Base-by-base conservation (phyloP, 306 rosid species). In the Fagus crenata region DNA sequence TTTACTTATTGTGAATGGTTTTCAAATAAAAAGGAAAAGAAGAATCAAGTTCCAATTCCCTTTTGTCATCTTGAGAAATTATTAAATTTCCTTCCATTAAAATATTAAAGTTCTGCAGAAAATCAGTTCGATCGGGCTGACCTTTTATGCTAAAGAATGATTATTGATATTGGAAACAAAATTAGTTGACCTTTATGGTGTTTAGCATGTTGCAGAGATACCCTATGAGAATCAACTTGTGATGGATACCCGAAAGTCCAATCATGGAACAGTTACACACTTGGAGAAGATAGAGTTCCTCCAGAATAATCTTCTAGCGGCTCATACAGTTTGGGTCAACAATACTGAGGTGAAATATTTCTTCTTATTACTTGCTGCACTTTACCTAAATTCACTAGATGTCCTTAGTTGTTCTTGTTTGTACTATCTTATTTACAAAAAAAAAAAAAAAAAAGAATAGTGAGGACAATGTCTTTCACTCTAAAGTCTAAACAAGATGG, bases 201-300 rank as follows among this genome's bases (percentile, higher is more conserved):
- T 67, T 81, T 83, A 93, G 97, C 98, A 93, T 65, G 92, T 93
- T 83, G 92, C 97, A 75, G 98, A 91, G 90, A 91, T 93, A 82
- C 87, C 97, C 0, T 93, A 87, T 75, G 98, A 91, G 85, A 93
- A 93, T 78, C 85, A 87, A 71, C 75, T 87, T 69, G 97, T 93
- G 83, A 76, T 75, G 81, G 89, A 86, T 80, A 75, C 83, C 12
- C 86, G 81, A 79, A 87, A 90, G 69, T 78, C 82, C 77, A 84
- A 90, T 67, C 93, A 89, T 75, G 97, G 97, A 84, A 91, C 97
- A 12, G 91, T 91, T 80, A 86, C 96, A n/a, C 87, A 91, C 88
- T 77, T 93, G 89, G 91, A 89, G 70, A 86, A 82, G 82, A 85
- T 90, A 74, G 64, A 76, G 67, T 84, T 93, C 71, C 90, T 91